Evolutionary conservation across 2,329 filamentous ascomycete species (phyloP).

Genomic region (Ophiognomonia clavigignenti-juglandacearum): DNA sequence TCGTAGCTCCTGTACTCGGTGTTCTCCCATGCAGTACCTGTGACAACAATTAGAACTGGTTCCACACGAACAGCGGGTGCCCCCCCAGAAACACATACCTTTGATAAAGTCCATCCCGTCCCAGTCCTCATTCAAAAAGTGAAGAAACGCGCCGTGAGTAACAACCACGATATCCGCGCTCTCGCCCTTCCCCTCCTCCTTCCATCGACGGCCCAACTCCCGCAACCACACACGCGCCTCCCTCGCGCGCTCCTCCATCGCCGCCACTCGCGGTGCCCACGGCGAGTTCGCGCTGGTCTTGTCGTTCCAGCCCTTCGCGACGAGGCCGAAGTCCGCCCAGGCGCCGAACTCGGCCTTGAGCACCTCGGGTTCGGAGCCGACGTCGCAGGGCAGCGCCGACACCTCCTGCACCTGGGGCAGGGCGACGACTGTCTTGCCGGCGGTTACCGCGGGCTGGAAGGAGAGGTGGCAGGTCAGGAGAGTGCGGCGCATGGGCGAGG

Average conservation of each 20-base stretch:
- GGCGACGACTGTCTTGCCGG: conserved; percentile 51
- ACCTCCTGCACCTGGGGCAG: conserved; percentile 78
- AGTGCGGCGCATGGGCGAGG: conserved; percentile 77
- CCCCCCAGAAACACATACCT: no score
- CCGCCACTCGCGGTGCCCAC: conserved; percentile 43
- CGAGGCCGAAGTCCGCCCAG: conserved; percentile 57
- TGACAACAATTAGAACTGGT: conserved; percentile 22
- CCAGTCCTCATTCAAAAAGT: conserved; percentile 83
- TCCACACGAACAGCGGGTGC: conserved; percentile 16
- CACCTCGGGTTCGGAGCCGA: conserved; percentile 53
- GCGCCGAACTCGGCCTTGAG: conserved; percentile 58
- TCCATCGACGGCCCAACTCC: conserved; percentile 39
- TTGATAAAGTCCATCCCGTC: no score
- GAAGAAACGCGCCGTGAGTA: conserved; percentile 77
- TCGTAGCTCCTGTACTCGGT: conserved; percentile 66
- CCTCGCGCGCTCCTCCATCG: conserved; percentile 57
- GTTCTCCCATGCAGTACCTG: conserved; percentile 71
- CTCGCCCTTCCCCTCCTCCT: no score
- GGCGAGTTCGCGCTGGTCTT: conserved; percentile 46
- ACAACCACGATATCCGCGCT: conserved; percentile 65
- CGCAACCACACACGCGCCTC: conserved; percentile 56
- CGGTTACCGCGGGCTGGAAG: conserved; percentile 51
- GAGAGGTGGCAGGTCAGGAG: conserved; percentile 70
- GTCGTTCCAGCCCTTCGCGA: conserved; percentile 66
- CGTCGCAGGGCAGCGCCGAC: conserved; percentile 69